A percentile compares a stretch with the other conserved stretches of the same genome.
These are phyloP conservation scores for Hamigera avellanea DNA, from an alignment of 495 filamentous ascomycete species.

Conservation along the genomic window DNA sequence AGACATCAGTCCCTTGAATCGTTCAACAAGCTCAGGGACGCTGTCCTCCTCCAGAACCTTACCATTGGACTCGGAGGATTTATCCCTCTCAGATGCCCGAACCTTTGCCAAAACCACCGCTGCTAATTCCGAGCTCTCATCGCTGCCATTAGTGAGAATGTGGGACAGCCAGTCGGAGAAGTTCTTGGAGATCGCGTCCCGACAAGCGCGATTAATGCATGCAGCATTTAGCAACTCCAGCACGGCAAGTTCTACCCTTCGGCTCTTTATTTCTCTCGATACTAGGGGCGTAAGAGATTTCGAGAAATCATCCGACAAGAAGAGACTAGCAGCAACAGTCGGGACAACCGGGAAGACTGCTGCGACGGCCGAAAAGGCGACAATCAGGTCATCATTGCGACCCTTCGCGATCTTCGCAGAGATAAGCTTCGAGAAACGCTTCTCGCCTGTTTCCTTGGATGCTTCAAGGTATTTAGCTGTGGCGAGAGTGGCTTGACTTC, in stretches of 20 bases:
- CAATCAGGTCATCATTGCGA: constrained; percentile 46
- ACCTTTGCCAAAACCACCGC: constrained; percentile 81
- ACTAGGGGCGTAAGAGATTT: constrained; percentile 55
- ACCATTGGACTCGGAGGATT: constrained; percentile 23
- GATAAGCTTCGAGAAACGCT: constrained; percentile 58
- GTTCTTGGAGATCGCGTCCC: constrained; percentile 67
- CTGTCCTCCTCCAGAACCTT: constrained; percentile 35
- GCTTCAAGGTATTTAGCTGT: constrained; percentile 71
- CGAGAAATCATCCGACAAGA: constrained; percentile 77
- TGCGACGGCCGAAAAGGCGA: constrained; percentile 82
- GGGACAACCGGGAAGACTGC: constrained; percentile 78
- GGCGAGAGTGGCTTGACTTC: constrained; percentile 64
- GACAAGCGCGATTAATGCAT: constrained; percentile 67
- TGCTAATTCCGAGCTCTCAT: constrained; percentile 55
- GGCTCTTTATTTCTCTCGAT: constrained; percentile 60
- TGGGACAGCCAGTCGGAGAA: constrained; percentile 77
- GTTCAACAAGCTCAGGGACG: constrained; percentile 60
- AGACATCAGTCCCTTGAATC: constrained; percentile 68
- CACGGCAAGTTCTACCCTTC: constrained; percentile 67
- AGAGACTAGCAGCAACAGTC: constrained; percentile 55
- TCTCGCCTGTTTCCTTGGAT: constrained; percentile 53
- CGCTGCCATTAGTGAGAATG: constrained; percentile 54
- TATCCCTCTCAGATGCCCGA: constrained; percentile 34
- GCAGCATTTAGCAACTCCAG: constrained; percentile 85
- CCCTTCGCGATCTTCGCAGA: constrained; percentile 36